phyloP scores from a whole-genome alignment of 116 monocot genomes.

The Trichopus zeylanicus region DNA sequence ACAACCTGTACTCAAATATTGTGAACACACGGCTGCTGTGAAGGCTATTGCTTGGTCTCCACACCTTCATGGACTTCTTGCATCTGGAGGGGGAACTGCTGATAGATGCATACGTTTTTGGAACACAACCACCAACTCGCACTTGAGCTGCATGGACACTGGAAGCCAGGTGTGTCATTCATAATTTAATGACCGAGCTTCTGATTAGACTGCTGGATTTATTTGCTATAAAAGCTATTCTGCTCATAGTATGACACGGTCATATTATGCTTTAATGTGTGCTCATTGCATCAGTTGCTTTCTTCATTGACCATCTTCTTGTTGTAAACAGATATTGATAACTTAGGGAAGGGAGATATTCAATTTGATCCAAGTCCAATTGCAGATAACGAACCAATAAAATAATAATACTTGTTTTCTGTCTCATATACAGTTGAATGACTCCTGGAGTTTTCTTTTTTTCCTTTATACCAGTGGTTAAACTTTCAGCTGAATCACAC shows the following conservation, averaged over 20 bases:
- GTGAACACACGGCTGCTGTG: conserved; percentile 96
- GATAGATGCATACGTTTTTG: conserved; percentile 95
- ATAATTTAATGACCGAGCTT: neutral
- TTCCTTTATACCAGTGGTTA: neutral
- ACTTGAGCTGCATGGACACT: conserved; percentile 78
- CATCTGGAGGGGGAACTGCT: conserved; percentile 98
- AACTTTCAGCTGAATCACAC: neutral
- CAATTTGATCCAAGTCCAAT: too few species aligned
- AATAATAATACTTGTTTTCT: too few species aligned
- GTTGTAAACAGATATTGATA: too few species aligned
- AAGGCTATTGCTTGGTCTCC: conserved; percentile 99
- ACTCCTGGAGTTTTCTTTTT: neutral
- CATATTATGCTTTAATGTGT: too few species aligned
- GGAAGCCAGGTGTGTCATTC: conserved; percentile 78
- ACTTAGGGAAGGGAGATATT: too few species aligned
- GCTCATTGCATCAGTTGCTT: too few species aligned
- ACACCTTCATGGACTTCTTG: conserved; percentile 85
- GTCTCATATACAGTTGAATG: neutral
- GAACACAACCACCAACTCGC: conserved; percentile 88
- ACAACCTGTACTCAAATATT: conserved; percentile 84
- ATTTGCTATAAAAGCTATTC: neutral
- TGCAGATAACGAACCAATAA: too few species aligned
- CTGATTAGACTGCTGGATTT: neutral
- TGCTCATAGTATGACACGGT: neutral
- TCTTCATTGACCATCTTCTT: too few species aligned